Evolutionary conservation across 345 rosid genomes (phyloP).

Genomic region (Melaleuca quinquenervia): DNA sequence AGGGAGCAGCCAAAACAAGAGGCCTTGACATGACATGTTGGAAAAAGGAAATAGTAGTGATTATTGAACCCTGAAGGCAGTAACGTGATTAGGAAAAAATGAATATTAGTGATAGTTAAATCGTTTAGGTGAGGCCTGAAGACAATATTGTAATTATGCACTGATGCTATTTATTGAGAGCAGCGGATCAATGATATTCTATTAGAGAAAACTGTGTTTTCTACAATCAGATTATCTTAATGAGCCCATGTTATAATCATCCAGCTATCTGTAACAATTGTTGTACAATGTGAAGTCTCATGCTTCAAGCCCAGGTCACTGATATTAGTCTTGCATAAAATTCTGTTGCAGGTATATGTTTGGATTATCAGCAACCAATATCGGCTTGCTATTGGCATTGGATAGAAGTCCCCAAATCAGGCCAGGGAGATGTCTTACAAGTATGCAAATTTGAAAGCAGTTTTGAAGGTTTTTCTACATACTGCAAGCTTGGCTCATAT

Average conservation of each 20-base stretch:
- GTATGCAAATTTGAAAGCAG: conserved; percentile 49
- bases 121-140: neutral
- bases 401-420: conserved; percentile 55
- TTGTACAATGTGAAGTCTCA: neutral
- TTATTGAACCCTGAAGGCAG: neutral
- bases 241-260: neutral
- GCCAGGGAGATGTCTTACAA: conserved; percentile 77
- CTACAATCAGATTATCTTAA: neutral
- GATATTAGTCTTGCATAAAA: neutral
- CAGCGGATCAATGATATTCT: neutral
- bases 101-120: neutral
- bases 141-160: neutral
- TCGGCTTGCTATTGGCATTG: conserved; percentile 75
- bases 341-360: conserved; percentile 39
- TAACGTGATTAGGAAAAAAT: neutral
- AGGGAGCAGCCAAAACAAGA: neutral
- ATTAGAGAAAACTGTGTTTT: neutral
- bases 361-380: conserved; percentile 52
- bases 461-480: neutral
- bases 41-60: neutral
- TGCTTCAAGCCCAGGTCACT: neutral
- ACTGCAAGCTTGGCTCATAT: neutral
- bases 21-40: neutral
- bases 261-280: neutral
- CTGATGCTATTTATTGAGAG: neutral